These are phyloP conservation scores for Fusarium algeriense DNA, from an alignment of 2,329 filamentous ascomycete genomes.

Conservation along the genomic window DNA sequence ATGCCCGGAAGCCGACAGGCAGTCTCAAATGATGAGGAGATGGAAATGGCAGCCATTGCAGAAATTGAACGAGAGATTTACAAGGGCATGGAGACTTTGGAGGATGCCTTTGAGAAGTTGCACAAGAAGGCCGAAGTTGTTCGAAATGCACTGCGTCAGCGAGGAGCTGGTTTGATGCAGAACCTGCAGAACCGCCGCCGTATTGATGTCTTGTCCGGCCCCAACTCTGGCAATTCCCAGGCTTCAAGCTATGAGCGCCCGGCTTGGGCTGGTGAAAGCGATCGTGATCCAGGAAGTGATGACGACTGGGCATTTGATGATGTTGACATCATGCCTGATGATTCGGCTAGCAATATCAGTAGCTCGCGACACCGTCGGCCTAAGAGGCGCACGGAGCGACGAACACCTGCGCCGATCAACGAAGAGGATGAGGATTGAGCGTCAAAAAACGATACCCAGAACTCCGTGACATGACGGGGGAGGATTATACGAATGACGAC, in stretches of 20 bases:
- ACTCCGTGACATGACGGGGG: slow-evolving; percentile 5
- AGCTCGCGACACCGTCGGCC: slow-evolving; percentile 75
- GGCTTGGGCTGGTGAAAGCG: slow-evolving; percentile 54
- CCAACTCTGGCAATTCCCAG: slow-evolving; percentile 61
- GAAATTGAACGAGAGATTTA: slow-evolving; percentile 96
- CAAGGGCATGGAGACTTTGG: slow-evolving; percentile 90
- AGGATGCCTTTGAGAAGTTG: slow-evolving; percentile 93
- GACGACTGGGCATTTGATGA: slow-evolving; percentile 71
- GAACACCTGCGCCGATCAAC: slow-evolving; percentile 79
- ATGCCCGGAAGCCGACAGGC: slow-evolving; percentile 62
- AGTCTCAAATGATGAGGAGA: slow-evolving; percentile 93
- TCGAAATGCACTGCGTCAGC: slow-evolving; percentile 81
- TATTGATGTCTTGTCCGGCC: slow-evolving; percentile 66
- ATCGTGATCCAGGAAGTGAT: slow-evolving; percentile 65
- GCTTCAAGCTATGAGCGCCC: slow-evolving; percentile 60
- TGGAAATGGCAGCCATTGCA: slow-evolving; percentile 88
- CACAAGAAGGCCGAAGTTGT: slow-evolving; percentile 87
- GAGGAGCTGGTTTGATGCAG: slow-evolving; percentile 80
- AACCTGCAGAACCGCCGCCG: slow-evolving; percentile 70
- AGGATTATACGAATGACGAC: slow-evolving; percentile 34
- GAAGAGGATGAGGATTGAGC: slow-evolving; percentile 75
- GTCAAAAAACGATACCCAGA: slow-evolving; percentile 10
- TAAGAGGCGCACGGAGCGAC: slow-evolving; percentile 75
- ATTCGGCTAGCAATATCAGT: slow-evolving; percentile 84
- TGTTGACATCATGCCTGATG: slow-evolving; percentile 77